A percentile compares a stretch with the other conserved stretches of the same genome.
phyloP scores from a whole-genome alignment of 441 rosid genomes.

The Aquilaria agallochum region DNA sequence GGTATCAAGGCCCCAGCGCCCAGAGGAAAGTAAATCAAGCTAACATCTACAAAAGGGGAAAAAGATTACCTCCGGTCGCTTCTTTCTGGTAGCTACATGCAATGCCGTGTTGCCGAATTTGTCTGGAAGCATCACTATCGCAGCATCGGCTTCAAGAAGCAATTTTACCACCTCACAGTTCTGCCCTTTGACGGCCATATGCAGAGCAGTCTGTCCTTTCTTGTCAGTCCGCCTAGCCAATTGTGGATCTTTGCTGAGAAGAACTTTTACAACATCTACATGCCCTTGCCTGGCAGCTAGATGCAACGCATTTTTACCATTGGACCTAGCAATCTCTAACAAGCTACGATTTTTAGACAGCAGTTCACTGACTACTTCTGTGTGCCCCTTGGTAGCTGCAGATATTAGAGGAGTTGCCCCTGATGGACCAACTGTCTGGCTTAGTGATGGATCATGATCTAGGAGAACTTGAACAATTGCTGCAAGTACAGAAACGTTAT shows the following conservation, averaged over 20 bases:
- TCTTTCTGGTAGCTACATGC: conserved; percentile 93
- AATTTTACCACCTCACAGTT: conserved; percentile 82
- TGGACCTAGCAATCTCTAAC: conserved; percentile 73
- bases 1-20: too few relatives aligned
- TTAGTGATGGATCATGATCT: conserved; percentile 75
- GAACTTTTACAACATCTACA: conserved; percentile 72
- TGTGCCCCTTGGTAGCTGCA: conserved; percentile 90
- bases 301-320: conserved; percentile 90
- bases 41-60: background rate
- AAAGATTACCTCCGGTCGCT: conserved; percentile 69
- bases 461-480: conserved; percentile 85
- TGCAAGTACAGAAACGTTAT: conserved; percentile 32
- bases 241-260: conserved; percentile 77
- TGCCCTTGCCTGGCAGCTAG: conserved; percentile 89
- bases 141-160: conserved; percentile 89
- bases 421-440: conserved; percentile 73
- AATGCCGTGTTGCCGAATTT: conserved; percentile 88
- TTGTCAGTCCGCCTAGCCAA: conserved; percentile 87
- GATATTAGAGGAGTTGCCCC: conserved; percentile 87
- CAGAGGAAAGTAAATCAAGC: background rate
- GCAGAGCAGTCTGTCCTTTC: conserved; percentile 96
- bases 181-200: conserved; percentile 99
- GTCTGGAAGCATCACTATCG: conserved; percentile 95
- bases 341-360: conserved; percentile 76
- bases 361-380: conserved; percentile 78